These are phyloP conservation scores for Larix kaempferi DNA, from an alignment of 75 land plant genomes.

Conservation along the genomic window DNA sequence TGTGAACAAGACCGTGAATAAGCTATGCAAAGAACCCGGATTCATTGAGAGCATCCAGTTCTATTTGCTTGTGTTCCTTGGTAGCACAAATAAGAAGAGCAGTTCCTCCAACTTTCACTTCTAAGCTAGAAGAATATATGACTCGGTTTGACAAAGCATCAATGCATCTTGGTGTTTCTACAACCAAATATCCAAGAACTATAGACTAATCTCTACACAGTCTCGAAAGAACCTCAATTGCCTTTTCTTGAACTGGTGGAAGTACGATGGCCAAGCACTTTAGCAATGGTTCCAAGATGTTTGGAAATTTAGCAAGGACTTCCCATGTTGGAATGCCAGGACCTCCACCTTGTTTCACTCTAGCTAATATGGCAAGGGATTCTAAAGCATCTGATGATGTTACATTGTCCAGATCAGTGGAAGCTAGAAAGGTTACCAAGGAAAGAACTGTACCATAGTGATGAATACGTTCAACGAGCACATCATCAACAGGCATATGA, in stretches of 20 bases:
- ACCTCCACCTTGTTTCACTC: slow-evolving; percentile 45
- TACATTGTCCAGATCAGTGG: no score
- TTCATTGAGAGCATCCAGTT: no score
- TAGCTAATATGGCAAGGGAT: slow-evolving; percentile 58
- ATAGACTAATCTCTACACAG: slow-evolving; percentile 69
- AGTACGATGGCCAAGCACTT: slow-evolving; percentile 56
- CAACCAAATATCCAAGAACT: slow-evolving; percentile 54
- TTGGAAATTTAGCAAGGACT: slow-evolving; percentile 57
- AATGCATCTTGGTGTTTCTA: slow-evolving; percentile 44
- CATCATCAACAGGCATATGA: no score
- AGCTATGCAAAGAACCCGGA: no score
- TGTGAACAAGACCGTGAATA: no score
- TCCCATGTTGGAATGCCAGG: slow-evolving; percentile 41
- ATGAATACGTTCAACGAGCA: no score
- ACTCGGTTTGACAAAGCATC: slow-evolving; percentile 60
- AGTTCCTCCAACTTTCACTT: slow-evolving; percentile 86
- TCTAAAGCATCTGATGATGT: slow-evolving; percentile 61
- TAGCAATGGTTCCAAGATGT: slow-evolving; percentile 59
- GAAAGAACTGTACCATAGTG: no score
- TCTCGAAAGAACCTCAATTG: slow-evolving; percentile 82
- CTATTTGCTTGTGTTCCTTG: no score
- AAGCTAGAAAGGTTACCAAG: no score
- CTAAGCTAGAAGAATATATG: slow-evolving; percentile 49
- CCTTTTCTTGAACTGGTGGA: slow-evolving; percentile 71
- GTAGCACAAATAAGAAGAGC: no score